A percentile compares a stretch with the other conserved stretches of the same genome.
These are phyloP conservation scores for Narthecium ossifragum DNA, from an alignment of 106 monocot genomes.

Conservation along the genomic window DNA sequence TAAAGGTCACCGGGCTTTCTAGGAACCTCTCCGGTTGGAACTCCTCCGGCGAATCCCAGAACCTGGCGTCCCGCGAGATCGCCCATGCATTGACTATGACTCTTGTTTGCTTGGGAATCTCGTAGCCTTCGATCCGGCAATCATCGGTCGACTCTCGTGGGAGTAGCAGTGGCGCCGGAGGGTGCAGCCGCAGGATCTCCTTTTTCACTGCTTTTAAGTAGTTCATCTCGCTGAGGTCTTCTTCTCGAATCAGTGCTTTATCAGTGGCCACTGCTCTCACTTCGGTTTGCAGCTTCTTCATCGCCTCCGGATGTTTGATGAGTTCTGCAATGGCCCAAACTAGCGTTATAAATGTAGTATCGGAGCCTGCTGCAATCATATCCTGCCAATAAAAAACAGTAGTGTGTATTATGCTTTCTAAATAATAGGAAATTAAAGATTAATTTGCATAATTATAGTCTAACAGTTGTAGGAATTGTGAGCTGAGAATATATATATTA, in stretches of 20 bases:
- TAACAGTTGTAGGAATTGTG: background rate
- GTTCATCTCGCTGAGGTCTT: background rate
- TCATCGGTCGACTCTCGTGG: background rate
- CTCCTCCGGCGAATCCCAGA: background rate
- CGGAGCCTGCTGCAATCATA: constrained; percentile 28
- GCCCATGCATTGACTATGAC: background rate
- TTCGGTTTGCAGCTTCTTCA: constrained; percentile 35
- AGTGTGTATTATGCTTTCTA: background rate
- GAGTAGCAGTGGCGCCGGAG: background rate
- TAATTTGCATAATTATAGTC: background rate
- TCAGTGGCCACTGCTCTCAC: constrained; percentile 4
- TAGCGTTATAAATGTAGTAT: constrained; percentile 17
- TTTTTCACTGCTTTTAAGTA: background rate
- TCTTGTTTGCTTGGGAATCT: background rate
- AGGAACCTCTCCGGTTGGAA: constrained; percentile 2
- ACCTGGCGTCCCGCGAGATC: background rate
- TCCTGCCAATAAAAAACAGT: constrained; percentile 1
- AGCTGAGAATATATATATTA: background rate
- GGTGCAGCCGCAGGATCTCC: background rate
- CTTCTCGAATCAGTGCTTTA: background rate
- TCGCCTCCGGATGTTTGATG: constrained; percentile 8
- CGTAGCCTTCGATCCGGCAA: background rate
- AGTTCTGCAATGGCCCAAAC: constrained; percentile 40
- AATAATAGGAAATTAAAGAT: background rate
- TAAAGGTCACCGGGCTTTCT: background rate